Conservation (phyloP, 352 stramenopile genomes). For the Thraustotheca clavata region DNA sequence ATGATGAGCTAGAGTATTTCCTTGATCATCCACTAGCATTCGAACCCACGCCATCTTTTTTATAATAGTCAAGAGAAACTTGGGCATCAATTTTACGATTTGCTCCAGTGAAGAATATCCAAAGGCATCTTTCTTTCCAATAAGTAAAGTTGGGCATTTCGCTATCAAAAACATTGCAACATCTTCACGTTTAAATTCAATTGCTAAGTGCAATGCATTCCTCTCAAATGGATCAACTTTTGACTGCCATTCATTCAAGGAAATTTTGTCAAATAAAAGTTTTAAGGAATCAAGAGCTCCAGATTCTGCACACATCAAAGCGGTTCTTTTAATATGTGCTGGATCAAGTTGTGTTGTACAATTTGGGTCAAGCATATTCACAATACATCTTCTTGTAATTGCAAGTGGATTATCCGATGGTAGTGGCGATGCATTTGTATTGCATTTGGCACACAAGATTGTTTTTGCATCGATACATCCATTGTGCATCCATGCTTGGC, state of each 20-base stretch:
- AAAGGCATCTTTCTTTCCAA: neutral
- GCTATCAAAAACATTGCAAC: neutral
- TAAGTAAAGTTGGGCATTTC: neutral
- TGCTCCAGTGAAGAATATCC: neutral
- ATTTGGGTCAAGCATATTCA: neutral
- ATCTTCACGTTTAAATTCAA: neutral
- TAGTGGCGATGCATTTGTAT: no score
- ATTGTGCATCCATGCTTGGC: neutral
- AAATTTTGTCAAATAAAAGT: neutral
- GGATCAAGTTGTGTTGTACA: no score
- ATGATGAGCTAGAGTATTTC: neutral
- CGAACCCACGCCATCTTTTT: neutral
- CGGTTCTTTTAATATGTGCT: no score
- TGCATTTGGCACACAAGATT: neutral
- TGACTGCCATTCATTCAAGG: neutral
- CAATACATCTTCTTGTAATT: neutral
- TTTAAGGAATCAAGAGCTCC: neutral
- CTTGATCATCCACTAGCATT: neutral
- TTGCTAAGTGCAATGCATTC: conserved; percentile 9
- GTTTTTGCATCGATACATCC: neutral
- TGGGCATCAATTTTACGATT: neutral
- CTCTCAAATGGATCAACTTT: neutral
- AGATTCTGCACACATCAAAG: neutral
- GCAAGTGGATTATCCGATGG: neutral
- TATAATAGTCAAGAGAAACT: neutral